These are phyloP conservation scores for Dictyostelium brefeldianum DNA, from an alignment of 78 protist genomes.

Conservation along the genomic window DNA sequence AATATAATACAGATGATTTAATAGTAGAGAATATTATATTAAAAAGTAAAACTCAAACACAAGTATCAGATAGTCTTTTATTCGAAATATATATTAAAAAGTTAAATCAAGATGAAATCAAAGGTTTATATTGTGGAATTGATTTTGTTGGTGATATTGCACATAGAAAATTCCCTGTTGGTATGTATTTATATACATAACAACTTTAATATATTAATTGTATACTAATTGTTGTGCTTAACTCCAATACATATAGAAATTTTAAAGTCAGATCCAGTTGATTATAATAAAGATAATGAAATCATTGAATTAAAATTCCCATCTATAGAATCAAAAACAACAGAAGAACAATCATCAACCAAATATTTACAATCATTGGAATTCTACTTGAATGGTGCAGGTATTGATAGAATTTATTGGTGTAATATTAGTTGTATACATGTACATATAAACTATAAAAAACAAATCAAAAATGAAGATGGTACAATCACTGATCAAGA, in stretches of 20 bases:
- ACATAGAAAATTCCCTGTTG: neutral
- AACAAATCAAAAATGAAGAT: neutral
- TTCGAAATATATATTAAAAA: neutral
- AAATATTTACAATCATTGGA: neutral
- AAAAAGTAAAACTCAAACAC: neutral
- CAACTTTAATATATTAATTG: no score
- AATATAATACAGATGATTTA: neutral
- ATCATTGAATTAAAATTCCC: neutral
- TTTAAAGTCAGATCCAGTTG: neutral
- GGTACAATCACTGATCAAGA: neutral
- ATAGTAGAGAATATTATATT: neutral
- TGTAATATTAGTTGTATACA: conserved; percentile 17
- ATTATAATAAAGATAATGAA: neutral
- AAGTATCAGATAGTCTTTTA: neutral
- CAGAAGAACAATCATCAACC: no score
- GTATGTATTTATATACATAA: neutral
- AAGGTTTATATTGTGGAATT: conserved; percentile 5
- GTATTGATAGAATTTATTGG: neutral
- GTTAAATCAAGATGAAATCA: neutral
- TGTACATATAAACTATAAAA: neutral
- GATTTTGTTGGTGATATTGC: conserved; percentile 6
- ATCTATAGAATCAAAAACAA: no score
- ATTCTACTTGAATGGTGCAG: neutral
- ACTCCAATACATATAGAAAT: neutral
- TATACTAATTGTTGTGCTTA: no score